phyloP scores from a whole-genome alignment of 192 early-diverging fungal species.

The Umbelopsis isabellina region DNA sequence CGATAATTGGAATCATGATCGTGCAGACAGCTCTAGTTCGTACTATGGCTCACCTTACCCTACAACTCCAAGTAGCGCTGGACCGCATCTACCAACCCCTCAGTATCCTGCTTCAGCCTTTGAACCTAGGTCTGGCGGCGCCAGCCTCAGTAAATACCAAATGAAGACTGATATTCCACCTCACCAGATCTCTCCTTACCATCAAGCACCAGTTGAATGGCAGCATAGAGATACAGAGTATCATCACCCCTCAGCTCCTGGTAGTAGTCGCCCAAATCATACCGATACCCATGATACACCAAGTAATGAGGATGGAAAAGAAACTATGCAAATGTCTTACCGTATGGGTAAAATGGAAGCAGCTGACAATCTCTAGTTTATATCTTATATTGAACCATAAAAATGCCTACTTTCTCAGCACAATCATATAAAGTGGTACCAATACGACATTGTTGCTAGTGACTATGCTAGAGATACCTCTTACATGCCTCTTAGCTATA shows the following conservation, averaged over 20 bases:
- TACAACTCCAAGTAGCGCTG: conserved; percentile 12
- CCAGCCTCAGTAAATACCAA: conserved; percentile 20
- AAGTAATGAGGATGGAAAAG: conserved; percentile 31
- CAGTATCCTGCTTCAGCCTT: conserved; percentile 17
- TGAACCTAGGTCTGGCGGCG: conserved; percentile 15
- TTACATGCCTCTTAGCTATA: too few species aligned
- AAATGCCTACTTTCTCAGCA: neutral
- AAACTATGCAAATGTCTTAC: conserved; percentile 29
- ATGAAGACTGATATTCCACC: conserved; percentile 15
- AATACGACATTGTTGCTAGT: too few species aligned
- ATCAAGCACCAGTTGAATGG: neutral
- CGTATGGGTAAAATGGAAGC: conserved; percentile 36
- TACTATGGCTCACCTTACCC: conserved; percentile 6
- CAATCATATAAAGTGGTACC: too few species aligned
- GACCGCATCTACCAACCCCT: conserved; percentile 7
- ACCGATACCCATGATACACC: conserved; percentile 20
- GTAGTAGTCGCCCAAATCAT: neutral
- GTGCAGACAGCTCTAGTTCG: conserved; percentile 1
- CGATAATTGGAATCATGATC: conserved; percentile 15
- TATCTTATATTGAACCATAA: neutral
- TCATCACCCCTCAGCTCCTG: neutral
- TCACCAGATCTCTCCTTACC: conserved; percentile 7
- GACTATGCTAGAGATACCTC: too few species aligned
- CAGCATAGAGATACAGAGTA: conserved; percentile 5
- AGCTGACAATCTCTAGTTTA: conserved; percentile 26